A percentile compares a stretch with the other conserved stretches of the same genome.
Conservation (phyloP, 2,329 filamentous ascomycete genomes). For the Apiospora malaysiana region DNA sequence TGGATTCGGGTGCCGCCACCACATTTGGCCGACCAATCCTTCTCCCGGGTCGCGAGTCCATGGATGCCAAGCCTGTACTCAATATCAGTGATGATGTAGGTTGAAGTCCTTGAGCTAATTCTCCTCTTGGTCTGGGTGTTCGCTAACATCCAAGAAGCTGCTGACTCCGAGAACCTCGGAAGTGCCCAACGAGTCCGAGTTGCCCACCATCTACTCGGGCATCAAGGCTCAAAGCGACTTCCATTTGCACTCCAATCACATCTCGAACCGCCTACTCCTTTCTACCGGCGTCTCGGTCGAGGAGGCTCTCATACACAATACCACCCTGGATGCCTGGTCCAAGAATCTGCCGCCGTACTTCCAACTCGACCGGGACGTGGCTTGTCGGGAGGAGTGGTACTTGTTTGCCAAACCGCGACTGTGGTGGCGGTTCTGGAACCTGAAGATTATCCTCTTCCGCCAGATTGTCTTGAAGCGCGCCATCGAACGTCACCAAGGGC, state of each 20-base stretch:
- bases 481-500: constrained; percentile 30
- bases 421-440: constrained; percentile 42
- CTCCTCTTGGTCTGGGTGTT: background rate
- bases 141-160: constrained; percentile 25
- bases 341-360: constrained; percentile 38
- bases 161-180: constrained; percentile 33
- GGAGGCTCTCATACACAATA: constrained; percentile 34
- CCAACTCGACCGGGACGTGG: constrained; percentile 26
- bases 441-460: constrained; percentile 40
- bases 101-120: background rate
- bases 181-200: constrained; percentile 31
- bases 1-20: constrained; percentile 52
- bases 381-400: constrained; percentile 31
- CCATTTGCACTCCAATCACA: constrained; percentile 40
- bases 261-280: constrained; percentile 38
- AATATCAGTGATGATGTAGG: constrained; percentile 38
- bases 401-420: constrained; percentile 36
- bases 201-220: constrained; percentile 38
- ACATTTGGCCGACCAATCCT: constrained; percentile 46
- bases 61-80: constrained; percentile 38
- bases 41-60: constrained; percentile 36
- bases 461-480: constrained; percentile 36
- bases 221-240: constrained; percentile 38
- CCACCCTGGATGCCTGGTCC: constrained; percentile 35
- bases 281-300: constrained; percentile 35